A percentile compares a stretch with the other conserved stretches of the same genome.
Conservation (phyloP, 805 yeast species). For the Saturnispora ahearnii region DNA sequence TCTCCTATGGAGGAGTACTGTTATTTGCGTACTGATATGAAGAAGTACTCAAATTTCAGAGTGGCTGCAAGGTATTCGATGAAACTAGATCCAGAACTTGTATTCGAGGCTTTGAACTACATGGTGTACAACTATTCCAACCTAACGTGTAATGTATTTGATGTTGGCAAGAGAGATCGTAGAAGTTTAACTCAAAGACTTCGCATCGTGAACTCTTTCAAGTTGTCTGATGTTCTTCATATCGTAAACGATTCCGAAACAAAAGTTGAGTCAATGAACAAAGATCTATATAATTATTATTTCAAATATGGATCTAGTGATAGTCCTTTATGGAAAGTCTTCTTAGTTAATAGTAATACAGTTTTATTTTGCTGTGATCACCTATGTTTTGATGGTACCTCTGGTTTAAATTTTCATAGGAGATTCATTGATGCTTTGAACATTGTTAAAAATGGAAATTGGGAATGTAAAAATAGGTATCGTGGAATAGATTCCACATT, state of each 20-base stretch:
- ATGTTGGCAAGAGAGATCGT: not conserved
- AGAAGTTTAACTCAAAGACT: not conserved
- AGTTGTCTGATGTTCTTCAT: constrained; percentile 16
- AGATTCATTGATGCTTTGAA: constrained; percentile 14
- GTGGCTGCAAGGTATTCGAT: constrained; percentile 4
- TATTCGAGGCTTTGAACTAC: constrained; percentile 6
- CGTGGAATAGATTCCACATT: not conserved
- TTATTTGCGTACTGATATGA: constrained; percentile 6
- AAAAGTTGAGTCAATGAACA: constrained; percentile 4
- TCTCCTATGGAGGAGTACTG: constrained; percentile 2
- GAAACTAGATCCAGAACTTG: not conserved
- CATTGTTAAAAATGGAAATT: not conserved
- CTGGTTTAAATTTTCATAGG: constrained; percentile 25
- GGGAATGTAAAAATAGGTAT: not conserved
- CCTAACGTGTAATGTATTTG: not conserved
- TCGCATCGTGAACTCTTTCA: not conserved
- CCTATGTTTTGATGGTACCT: constrained; percentile 28
- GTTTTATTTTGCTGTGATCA: constrained; percentile 24
- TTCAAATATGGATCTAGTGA: not conserved
- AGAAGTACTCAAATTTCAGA: constrained; percentile 5
- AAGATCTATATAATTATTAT: not conserved
- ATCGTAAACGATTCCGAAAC: constrained; percentile 8
- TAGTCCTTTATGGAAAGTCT: constrained; percentile 16
- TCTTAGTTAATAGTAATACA: constrained; percentile 8
- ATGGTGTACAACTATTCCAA: constrained; percentile 9